Evolutionary conservation across 257 asterid genomes (phyloP).

Genomic region (Solanum corneliomulleri): DNA sequence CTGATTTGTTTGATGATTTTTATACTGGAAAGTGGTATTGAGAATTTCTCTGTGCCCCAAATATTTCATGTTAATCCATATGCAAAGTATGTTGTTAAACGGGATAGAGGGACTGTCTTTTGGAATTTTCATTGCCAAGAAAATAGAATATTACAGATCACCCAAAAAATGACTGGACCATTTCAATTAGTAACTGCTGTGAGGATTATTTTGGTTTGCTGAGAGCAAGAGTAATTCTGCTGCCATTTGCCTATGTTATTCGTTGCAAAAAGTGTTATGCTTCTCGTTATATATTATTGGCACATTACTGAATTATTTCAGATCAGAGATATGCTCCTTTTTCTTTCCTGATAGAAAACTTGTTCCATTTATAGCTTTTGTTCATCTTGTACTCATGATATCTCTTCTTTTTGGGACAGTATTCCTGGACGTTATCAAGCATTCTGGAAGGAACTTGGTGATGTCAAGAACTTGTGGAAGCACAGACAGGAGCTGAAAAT

Average conservation of each 20-base stretch:
- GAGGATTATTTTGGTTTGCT: neutral
- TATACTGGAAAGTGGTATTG: neutral
- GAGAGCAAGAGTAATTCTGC: neutral
- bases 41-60: neutral
- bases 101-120: neutral
- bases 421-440: slow-evolving; percentile 12
- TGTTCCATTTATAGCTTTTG: neutral
- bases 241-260: neutral
- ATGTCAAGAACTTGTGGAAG: slow-evolving; percentile 10
- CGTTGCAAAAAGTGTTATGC: neutral
- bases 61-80: neutral
- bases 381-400: neutral
- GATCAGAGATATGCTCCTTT: neutral
- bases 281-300: neutral
- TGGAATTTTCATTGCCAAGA: neutral
- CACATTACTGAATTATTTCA: neutral
- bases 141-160: neutral
- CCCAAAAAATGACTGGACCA: neutral
- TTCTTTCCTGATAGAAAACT: neutral
- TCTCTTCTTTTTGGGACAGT: slow-evolving; percentile 3
- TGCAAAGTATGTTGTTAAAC: neutral
- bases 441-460: slow-evolving; percentile 14
- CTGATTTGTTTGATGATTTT: neutral
- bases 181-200: neutral
- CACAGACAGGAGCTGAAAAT: slow-evolving; percentile 10